phyloP scores from a whole-genome alignment of 805 yeast species.

The Zygosaccharomyces siamensis region DNA sequence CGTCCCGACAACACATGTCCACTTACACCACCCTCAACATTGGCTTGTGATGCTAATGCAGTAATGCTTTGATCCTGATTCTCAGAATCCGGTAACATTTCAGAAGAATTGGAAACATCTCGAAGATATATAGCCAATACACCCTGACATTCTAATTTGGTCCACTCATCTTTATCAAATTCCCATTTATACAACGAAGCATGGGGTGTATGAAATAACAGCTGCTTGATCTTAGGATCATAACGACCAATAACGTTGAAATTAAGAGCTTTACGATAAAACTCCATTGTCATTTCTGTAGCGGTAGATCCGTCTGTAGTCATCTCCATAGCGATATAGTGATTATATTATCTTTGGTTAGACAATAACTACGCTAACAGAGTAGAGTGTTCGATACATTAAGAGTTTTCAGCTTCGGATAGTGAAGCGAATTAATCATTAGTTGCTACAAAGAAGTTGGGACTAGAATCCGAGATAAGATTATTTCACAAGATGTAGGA shows the following conservation, averaged over 20 bases:
- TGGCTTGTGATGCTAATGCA: constrained; percentile 9
- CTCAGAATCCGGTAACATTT: constrained; percentile 17
- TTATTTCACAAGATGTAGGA: not conserved
- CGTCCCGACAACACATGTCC: constrained; percentile 27
- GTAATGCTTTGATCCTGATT: constrained; percentile 11
- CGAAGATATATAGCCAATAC: constrained; percentile 61
- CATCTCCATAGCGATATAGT: constrained; percentile 5
- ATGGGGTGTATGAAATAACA: constrained; percentile 64
- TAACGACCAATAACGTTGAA: constrained; percentile 74
- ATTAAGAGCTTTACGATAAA: constrained; percentile 63
- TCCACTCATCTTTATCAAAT: constrained; percentile 58
- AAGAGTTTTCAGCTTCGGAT: not conserved
- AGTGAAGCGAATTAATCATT: not conserved
- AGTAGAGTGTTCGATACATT: not conserved
- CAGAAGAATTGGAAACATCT: constrained; percentile 33
- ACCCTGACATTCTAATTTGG: constrained; percentile 65
- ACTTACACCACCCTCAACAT: constrained; percentile 9
- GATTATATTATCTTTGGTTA: not conserved
- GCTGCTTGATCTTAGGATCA: constrained; percentile 65
- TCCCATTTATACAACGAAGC: constrained; percentile 66
- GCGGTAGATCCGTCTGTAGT: constrained; percentile 9
- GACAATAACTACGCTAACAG: not conserved
- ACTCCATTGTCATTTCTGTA: constrained; percentile 43
- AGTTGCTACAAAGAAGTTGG: no score
- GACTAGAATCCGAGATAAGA: not conserved